Conservation (phyloP, 2,329 filamentous ascomycete species). For the Monilinia fructicola region DNA sequence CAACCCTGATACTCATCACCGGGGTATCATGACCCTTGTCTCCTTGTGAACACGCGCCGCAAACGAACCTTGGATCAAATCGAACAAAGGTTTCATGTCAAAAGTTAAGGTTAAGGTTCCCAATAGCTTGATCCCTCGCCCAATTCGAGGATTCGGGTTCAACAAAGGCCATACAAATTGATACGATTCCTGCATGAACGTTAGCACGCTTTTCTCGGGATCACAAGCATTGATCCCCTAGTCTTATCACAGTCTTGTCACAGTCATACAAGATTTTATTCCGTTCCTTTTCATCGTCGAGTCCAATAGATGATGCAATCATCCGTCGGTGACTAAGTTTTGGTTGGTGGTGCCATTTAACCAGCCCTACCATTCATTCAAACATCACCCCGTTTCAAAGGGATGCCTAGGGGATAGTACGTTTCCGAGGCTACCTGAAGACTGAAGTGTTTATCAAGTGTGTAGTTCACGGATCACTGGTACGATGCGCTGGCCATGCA, state of each 20-base stretch:
- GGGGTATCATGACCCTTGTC: neutral
- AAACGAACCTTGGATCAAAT: neutral
- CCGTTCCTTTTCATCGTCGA: neutral
- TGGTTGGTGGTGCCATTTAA: neutral
- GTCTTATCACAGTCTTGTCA: neutral
- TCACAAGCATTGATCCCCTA: neutral
- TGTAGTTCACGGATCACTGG: conserved; percentile 14
- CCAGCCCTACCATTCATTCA: conserved; percentile 10
- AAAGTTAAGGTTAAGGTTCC: neutral
- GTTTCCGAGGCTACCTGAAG: conserved; percentile 3
- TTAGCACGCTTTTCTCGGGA: neutral
- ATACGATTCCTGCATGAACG: neutral
- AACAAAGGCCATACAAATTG: neutral
- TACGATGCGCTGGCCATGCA: conserved; percentile 19
- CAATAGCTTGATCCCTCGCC: neutral
- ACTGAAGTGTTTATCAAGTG: neutral
- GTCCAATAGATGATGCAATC: conserved; percentile 15
- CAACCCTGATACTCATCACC: neutral
- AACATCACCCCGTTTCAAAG: neutral
- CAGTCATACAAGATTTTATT: conserved; percentile 1
- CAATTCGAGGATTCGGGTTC: too few relatives aligned
- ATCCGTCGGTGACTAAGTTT: conserved; percentile 12
- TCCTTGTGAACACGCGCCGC: neutral
- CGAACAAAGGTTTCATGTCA: neutral
- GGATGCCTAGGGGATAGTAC: neutral